phyloP scores from a whole-genome alignment of 1,139 yeast genomes.

The Candida tropicalis region DNA sequence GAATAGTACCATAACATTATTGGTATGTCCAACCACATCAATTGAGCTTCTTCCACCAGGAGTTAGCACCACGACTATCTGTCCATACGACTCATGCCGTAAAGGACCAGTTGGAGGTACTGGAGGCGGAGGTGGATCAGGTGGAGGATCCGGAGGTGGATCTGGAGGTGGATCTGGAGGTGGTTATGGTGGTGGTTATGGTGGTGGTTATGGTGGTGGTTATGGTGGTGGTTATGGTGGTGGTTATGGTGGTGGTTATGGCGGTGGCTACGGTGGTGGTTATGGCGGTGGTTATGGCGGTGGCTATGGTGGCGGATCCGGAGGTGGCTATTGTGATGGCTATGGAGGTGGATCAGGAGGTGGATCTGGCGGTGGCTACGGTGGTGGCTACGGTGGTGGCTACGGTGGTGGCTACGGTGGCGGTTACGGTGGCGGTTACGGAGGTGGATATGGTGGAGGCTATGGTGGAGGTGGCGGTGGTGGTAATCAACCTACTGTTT shows the following conservation, averaged over 20 bases:
- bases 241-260: slow-evolving; percentile 3
- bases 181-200: slow-evolving; percentile 3
- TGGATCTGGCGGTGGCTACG: not conserved
- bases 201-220: slow-evolving; percentile 47
- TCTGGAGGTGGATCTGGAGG: not conserved
- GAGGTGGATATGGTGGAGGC: not conserved
- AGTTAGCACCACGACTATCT: slow-evolving; percentile 4
- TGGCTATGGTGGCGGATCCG: not conserved
- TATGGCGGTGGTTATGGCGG: not conserved
- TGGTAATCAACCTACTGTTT: not conserved
- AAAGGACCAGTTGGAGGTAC: not conserved
- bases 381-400: not conserved
- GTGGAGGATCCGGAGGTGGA: not conserved
- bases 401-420: not conserved
- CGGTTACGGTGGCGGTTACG: not conserved
- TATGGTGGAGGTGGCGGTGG: not conserved
- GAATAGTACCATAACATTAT: not conserved
- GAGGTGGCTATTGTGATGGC: not conserved
- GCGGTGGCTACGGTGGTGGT: not conserved
- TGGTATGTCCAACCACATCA: slow-evolving; percentile 1
- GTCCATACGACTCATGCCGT: slow-evolving; percentile 1
- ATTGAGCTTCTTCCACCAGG: slow-evolving; percentile 5
- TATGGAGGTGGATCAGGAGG: not conserved
- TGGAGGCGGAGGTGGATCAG: not conserved
- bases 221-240: slow-evolving; percentile 38